phyloP scores from a whole-genome alignment of 2,329 filamentous ascomycete genomes.

The Penicillium sp. region DNA sequence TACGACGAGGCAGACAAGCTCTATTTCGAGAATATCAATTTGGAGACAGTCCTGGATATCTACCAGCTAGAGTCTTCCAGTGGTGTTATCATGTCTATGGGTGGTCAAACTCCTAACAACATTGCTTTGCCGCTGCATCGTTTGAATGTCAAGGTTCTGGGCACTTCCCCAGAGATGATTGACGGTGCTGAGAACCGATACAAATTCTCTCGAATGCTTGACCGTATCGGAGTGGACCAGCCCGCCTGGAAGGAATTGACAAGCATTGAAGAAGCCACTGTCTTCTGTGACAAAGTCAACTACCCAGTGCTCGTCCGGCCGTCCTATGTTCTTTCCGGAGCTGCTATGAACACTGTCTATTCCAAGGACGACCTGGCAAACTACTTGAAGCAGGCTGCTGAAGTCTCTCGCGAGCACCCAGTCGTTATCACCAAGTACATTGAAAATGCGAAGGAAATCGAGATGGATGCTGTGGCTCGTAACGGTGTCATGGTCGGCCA shows the following conservation, averaged over 20 bases:
- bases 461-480: slow-evolving; percentile 96
- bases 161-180: slow-evolving; percentile 98
- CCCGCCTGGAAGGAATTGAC: slow-evolving; percentile 97
- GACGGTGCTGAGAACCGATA: slow-evolving; percentile 95
- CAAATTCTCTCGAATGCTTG: slow-evolving; percentile 98
- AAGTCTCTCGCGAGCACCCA: slow-evolving; percentile 91
- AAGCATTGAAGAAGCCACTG: slow-evolving; percentile 82
- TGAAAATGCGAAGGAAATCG: slow-evolving; percentile 98
- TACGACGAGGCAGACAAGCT: slow-evolving; percentile 91
- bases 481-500: slow-evolving; percentile 88
- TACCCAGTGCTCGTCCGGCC: slow-evolving; percentile 95
- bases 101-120: slow-evolving; percentile 96
- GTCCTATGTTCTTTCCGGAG: slow-evolving; percentile 93
- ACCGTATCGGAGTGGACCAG: slow-evolving; percentile 91
- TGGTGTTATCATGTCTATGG: slow-evolving; percentile 91
- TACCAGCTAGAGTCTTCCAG: slow-evolving; percentile 80
- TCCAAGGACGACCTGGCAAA: slow-evolving; percentile 86
- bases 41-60: slow-evolving; percentile 89
- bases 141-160: slow-evolving; percentile 84
- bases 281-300: slow-evolving; percentile 81
- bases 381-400: slow-evolving; percentile 84
- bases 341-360: slow-evolving; percentile 99
- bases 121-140: slow-evolving; percentile 87
- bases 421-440: slow-evolving; percentile 99
- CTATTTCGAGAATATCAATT: slow-evolving; percentile 93